Evolutionary conservation across 1,139 yeast genomes (phyloP).

Genomic region (Kodamaea anthophila): DNA sequence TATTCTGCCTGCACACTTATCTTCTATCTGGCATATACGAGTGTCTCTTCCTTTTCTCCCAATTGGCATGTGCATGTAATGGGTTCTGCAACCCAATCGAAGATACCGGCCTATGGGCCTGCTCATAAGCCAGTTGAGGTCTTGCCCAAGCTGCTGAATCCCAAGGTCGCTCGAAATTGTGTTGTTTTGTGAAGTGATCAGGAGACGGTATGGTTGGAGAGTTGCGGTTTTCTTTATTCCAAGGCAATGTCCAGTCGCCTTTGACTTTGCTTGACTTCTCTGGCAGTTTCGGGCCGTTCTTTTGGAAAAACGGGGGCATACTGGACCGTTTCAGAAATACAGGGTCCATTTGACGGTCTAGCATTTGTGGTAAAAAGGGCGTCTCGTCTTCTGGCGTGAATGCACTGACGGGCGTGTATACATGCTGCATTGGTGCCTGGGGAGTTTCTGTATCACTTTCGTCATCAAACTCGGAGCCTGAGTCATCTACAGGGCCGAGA

Average conservation of each 20-base stretch:
- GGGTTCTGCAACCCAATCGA: slow-evolving; percentile 3
- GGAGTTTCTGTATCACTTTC: slow-evolving; percentile 9
- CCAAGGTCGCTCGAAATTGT: too few relatives aligned
- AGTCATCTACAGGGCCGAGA: slow-evolving; percentile 6
- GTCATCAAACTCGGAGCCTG: slow-evolving; percentile 19
- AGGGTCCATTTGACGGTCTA: slow-evolving; percentile 7
- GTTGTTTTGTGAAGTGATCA: too few relatives aligned
- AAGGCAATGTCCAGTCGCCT: too few relatives aligned
- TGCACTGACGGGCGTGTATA: slow-evolving; percentile 5
- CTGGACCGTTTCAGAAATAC: slow-evolving; percentile 5
- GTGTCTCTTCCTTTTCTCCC: slow-evolving; percentile 1
- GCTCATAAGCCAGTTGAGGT: neutral
- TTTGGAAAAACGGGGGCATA: slow-evolving; percentile 4
- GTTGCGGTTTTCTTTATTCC: too few relatives aligned
- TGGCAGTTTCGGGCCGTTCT: slow-evolving; percentile 1
- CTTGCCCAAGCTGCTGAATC: neutral
- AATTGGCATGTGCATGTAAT: slow-evolving; percentile 1
- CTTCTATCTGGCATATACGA: slow-evolving; percentile 1
- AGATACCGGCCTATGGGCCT: slow-evolving; percentile 1
- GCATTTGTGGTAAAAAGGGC: slow-evolving; percentile 5
- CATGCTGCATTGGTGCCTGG: slow-evolving; percentile 3
- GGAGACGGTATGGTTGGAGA: too few relatives aligned
- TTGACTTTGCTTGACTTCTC: too few relatives aligned
- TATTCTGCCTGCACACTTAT: too few relatives aligned
- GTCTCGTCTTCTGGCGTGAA: slow-evolving; percentile 6